A percentile compares a stretch with the other conserved stretches of the same genome.
phyloP scores from a whole-genome alignment of 768 basidiomycete genomes.

The Kwoniella sp. region DNA sequence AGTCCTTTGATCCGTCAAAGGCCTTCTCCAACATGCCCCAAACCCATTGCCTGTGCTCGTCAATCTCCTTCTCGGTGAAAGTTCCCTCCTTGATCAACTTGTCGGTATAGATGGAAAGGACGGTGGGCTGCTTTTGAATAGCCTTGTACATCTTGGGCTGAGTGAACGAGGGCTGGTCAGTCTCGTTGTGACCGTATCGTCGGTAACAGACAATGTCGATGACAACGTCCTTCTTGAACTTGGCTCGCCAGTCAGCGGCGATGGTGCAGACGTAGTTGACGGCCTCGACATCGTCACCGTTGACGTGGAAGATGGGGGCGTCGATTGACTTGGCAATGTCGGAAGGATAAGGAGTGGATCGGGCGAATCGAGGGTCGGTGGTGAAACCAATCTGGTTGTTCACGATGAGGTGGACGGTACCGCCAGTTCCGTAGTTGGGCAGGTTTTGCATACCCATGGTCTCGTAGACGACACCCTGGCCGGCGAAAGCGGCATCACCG shows the following conservation, averaged over 20 bases:
- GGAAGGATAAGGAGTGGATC: conserved; percentile 96
- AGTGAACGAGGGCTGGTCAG: conserved; percentile 97
- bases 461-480: conserved; percentile 98
- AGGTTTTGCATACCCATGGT: conserved; percentile 98
- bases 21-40: conserved; percentile 99
- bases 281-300: conserved; percentile 96
- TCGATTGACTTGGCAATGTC: conserved; percentile 99
- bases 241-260: conserved; percentile 95
- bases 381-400: conserved; percentile 99
- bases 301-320: conserved; percentile 98
- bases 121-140: conserved; percentile 89
- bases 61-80: conserved; percentile 93
- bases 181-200: conserved; percentile 99
- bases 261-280: conserved; percentile 98
- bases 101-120: conserved; percentile 88
- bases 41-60: conserved; percentile 99
- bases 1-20: conserved; percentile 89
- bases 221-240: conserved; percentile 98
- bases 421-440: conserved; percentile 93
- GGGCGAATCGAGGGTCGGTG: conserved; percentile 94
- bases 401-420: conserved; percentile 96
- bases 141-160: conserved; percentile 99
- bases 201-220: conserved; percentile 98
- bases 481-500: conserved; percentile 97
- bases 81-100: conserved; percentile 86